Percentiles rank a stretch among this genome's conserved stretches.
phyloP scores from a whole-genome alignment of 208 protist genomes.

The Vickermania spadyakhi region DNA sequence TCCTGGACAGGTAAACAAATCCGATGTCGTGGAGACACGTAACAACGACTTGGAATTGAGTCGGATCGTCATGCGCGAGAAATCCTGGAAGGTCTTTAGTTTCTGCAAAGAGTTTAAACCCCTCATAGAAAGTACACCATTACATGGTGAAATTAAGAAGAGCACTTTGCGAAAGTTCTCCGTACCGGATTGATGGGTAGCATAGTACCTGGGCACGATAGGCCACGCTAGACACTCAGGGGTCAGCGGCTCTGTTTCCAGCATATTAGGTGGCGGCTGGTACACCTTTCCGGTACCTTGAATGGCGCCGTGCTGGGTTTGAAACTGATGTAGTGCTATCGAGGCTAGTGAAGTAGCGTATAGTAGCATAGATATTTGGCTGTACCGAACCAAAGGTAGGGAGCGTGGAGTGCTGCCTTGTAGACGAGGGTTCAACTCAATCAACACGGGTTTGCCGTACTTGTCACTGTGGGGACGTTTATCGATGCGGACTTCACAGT shows the following conservation, averaged over 20 bases:
- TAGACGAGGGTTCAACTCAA: conserved; percentile 84
- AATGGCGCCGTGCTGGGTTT: background rate
- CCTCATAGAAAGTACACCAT: conserved; percentile 32
- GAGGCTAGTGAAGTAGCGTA: conserved; percentile 49
- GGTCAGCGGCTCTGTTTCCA: background rate
- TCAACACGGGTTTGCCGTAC: conserved; percentile 52
- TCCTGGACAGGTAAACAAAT: conserved; percentile 67
- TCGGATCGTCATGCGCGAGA: conserved; percentile 19
- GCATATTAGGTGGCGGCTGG: background rate
- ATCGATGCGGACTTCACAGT: conserved; percentile 83
- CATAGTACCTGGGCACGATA: conserved; percentile 56
- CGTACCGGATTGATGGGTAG: conserved; percentile 3
- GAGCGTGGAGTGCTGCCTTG: conserved; percentile 67
- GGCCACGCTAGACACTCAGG: conserved; percentile 53
- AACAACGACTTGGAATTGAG: conserved; percentile 11
- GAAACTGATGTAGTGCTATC: conserved; percentile 22
- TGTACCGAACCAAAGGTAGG: conserved; percentile 64
- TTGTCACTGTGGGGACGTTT: conserved; percentile 16
- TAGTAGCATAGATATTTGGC: conserved; percentile 62
- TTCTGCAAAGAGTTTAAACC: conserved; percentile 19
- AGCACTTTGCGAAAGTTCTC: conserved; percentile 19
- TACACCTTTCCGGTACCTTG: background rate
- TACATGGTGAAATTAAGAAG: conserved; percentile 33
- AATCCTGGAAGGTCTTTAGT: conserved; percentile 42
- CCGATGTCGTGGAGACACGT: conserved; percentile 37